Evolutionary conservation across 305 asterid species (phyloP).

Genomic region (Solanum aculeatissimum): DNA sequence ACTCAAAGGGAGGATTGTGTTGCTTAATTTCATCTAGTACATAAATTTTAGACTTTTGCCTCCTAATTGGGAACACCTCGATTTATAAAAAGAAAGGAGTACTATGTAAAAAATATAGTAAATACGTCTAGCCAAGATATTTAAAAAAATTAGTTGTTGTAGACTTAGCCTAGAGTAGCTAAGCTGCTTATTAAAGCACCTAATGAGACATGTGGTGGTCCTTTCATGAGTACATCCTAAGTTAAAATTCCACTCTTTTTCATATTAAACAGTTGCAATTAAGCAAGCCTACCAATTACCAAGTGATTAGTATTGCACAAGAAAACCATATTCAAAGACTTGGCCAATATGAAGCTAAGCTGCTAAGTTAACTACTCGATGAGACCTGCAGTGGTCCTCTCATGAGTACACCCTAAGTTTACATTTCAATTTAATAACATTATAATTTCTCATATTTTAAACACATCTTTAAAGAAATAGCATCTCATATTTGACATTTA

Average conservation of each 20-base stretch:
- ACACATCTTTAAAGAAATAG: background rate
- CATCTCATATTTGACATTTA: background rate
- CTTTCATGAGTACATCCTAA: no score
- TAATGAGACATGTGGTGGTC: no score
- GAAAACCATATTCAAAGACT: background rate
- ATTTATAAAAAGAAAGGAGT: no score
- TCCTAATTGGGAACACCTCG: no score
- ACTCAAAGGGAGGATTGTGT: no score
- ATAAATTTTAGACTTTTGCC: no score
- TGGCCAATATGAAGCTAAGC: background rate
- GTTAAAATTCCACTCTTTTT: no score
- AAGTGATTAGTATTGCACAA: background rate
- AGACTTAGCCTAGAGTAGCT: no score
- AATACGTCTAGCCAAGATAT: background rate
- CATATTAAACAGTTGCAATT: background rate
- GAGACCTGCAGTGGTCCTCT: constrained; percentile 12
- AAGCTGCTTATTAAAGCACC: no score
- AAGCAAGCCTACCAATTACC: background rate
- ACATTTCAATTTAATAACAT: background rate
- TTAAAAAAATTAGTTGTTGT: background rate
- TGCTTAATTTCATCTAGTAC: no score
- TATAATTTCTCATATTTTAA: background rate
- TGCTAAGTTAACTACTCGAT: constrained; percentile 7
- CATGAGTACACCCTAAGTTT: constrained; percentile 20
- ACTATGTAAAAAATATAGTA: no score